Conservation (phyloP, 2,329 filamentous ascomycete genomes). For the Alternaria sp. region DNA sequence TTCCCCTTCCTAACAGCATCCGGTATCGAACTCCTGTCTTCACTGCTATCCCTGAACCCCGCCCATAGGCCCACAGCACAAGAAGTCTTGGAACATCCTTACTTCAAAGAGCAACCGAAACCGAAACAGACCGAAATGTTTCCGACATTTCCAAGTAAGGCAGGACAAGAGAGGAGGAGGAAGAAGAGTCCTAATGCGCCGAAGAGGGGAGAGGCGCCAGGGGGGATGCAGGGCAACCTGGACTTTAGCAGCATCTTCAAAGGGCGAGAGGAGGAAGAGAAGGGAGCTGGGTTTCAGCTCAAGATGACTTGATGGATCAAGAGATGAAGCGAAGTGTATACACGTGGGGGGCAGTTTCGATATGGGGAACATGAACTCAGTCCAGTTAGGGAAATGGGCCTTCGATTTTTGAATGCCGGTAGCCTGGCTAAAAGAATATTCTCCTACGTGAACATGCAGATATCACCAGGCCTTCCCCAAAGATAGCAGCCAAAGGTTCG, state of each 20-base stretch:
- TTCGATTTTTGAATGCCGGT: background rate
- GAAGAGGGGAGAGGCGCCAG: slow-evolving; percentile 68
- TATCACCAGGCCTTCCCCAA: background rate
- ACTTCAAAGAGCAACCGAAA: slow-evolving; percentile 88
- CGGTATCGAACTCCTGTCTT: slow-evolving; percentile 73
- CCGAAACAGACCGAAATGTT: slow-evolving; percentile 93
- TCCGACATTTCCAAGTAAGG: slow-evolving; percentile 95
- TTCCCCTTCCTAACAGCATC: slow-evolving; percentile 84
- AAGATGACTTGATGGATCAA: slow-evolving; percentile 37
- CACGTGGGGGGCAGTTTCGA: background rate
- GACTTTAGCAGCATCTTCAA: slow-evolving; percentile 61
- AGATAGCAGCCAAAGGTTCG: background rate
- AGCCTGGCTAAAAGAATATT: background rate
- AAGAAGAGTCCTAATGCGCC: slow-evolving; percentile 83
- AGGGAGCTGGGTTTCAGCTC: slow-evolving; percentile 57
- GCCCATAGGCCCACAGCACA: slow-evolving; percentile 72
- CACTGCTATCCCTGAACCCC: slow-evolving; percentile 79
- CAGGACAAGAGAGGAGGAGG: slow-evolving; percentile 84
- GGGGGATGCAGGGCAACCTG: slow-evolving; percentile 54
- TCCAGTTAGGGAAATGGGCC: background rate
- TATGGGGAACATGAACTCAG: background rate
- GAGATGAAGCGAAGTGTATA: background rate
- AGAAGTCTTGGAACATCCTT: slow-evolving; percentile 79
- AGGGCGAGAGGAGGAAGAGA: slow-evolving; percentile 57
- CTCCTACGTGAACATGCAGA: background rate